Base-by-base conservation (phyloP, 2,329 filamentous ascomycete genomes). In the Fusarium continuum region DNA sequence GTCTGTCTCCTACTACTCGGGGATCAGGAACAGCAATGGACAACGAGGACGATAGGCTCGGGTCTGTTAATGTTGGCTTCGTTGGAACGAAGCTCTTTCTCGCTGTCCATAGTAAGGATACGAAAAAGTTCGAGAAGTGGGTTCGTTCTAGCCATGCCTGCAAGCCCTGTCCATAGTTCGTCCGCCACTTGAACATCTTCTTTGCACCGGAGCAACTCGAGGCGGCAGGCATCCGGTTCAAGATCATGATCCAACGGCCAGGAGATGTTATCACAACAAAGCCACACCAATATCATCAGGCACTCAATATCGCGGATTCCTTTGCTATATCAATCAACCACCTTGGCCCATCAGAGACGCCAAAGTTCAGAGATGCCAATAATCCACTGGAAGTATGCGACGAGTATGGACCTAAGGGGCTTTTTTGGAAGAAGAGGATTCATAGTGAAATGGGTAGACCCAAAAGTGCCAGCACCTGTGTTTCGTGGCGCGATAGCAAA, bases 331-430 rank as follows among this genome's bases (percentile, higher is more conserved):
- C 51, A 7, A 55, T 48, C 10, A 55, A 55, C 29, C 23, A 11
- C 13, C 29, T 48, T 31, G 17, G 7, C 22, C 51, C 51, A 5
- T 22, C 16, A 9, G 17, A 29, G 14, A 48, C 16, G 10, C 51
- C 44, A 31, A 35, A n/a, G 14, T 54, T 54, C 29, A 34, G 35
- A 23, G 20, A 55, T 7, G 8, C 5, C 7, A 7, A 40, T 6
- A n/a, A 41, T 25, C 51, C 43, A 4, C 51, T 55, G 5, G 23
- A 48, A 7, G 44, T 55, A 16, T 55, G 51, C n/a, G n/a, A 55
- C 19, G 36, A 31, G 9, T 55, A 36, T 19, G 44, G 51, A 6
- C 25, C 44, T 9, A 54, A 40, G 25, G n/a, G 19, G 14, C 35
- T n/a, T 54, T 11, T 46, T 14, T 19, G 41, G 50, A 34, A 29